Evolutionary conservation across 2,329 filamentous ascomycete genomes (phyloP).

Genomic region (Talaromyces funiculosus): DNA sequence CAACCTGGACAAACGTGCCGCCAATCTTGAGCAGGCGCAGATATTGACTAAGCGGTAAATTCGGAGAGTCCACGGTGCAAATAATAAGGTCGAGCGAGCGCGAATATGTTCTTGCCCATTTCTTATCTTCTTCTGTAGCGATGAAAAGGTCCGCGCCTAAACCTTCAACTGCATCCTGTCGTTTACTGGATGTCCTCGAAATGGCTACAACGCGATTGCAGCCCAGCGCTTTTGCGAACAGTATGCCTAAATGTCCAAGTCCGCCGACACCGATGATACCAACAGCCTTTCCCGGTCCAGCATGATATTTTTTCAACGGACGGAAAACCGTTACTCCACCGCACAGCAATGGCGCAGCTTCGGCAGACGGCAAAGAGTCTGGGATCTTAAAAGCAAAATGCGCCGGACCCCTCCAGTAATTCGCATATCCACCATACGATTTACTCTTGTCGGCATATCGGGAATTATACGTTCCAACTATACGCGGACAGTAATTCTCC

Average conservation of each 20-base stretch:
- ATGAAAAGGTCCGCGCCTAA: slow-evolving; percentile 54
- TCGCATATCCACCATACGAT: slow-evolving; percentile 30
- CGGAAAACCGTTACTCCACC: slow-evolving; percentile 41
- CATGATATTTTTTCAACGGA: slow-evolving; percentile 52
- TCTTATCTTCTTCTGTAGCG: slow-evolving; percentile 51
- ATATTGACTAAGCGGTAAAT: slow-evolving; percentile 61
- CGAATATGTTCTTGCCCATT: slow-evolving; percentile 48
- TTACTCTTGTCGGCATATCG: slow-evolving; percentile 32
- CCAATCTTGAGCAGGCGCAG: slow-evolving; percentile 54
- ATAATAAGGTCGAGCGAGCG: slow-evolving; percentile 52
- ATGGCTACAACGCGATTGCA: slow-evolving; percentile 58
- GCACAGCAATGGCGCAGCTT: slow-evolving; percentile 33
- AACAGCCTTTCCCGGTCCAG: slow-evolving; percentile 63
- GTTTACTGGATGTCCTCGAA: slow-evolving; percentile 48
- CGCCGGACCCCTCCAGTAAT: slow-evolving; percentile 30
- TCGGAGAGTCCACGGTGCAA: slow-evolving; percentile 51
- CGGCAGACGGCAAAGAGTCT: slow-evolving; percentile 23
- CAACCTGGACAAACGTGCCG: slow-evolving; percentile 61
- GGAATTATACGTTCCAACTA: slow-evolving; percentile 33
- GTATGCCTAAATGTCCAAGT: slow-evolving; percentile 63
- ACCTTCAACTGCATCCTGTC: slow-evolving; percentile 41
- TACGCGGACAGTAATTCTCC: slow-evolving; percentile 38
- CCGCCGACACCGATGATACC: slow-evolving; percentile 67
- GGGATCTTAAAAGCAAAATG: slow-evolving; percentile 35
- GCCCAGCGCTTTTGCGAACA: slow-evolving; percentile 65